A percentile compares a stretch with the other conserved stretches of the same genome.
Evolutionary conservation across 352 stramenopile species (phyloP).

Genomic region (Pythium folliculosum): DNA sequence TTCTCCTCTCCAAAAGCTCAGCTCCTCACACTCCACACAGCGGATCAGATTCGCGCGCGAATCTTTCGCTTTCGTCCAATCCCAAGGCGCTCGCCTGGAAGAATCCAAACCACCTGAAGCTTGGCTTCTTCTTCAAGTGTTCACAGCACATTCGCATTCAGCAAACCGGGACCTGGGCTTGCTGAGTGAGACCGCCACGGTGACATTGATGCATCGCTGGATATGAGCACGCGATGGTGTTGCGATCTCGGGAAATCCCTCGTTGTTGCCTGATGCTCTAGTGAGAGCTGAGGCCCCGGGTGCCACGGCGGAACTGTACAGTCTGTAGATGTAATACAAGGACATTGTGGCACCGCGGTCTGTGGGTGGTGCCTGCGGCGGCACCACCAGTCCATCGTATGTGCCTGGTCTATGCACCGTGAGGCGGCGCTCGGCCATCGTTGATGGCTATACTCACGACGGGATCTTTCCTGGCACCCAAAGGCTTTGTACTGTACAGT

Average conservation of each 20-base stretch:
- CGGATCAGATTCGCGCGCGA: conserved; percentile 8
- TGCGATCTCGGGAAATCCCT: too few species aligned
- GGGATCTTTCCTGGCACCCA: too few species aligned
- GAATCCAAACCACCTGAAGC: neutral
- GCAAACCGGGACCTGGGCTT: neutral
- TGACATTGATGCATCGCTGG: too few species aligned
- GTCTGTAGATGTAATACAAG: too few species aligned
- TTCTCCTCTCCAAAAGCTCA: neutral
- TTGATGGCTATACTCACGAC: neutral
- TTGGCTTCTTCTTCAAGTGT: too few species aligned
- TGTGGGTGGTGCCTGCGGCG: too few species aligned
- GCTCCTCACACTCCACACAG: neutral
- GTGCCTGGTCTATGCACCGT: conserved; percentile 1
- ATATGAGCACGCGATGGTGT: too few species aligned
- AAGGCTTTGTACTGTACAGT: too few species aligned
- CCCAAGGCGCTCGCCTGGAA: neutral
- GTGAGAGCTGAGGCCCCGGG: too few species aligned
- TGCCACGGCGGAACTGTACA: neutral
- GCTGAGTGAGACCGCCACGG: too few species aligned
- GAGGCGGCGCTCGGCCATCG: neutral
- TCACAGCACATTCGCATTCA: neutral
- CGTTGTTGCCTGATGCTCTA: too few species aligned
- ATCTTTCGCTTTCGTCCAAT: neutral
- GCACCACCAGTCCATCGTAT: too few species aligned
- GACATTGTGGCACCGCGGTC: neutral